A percentile compares a stretch with the other conserved stretches of the same genome.
These are phyloP conservation scores for Xylariaceae sp. DNA, from an alignment of 2,329 filamentous ascomycete genomes.

Conservation along the genomic window DNA sequence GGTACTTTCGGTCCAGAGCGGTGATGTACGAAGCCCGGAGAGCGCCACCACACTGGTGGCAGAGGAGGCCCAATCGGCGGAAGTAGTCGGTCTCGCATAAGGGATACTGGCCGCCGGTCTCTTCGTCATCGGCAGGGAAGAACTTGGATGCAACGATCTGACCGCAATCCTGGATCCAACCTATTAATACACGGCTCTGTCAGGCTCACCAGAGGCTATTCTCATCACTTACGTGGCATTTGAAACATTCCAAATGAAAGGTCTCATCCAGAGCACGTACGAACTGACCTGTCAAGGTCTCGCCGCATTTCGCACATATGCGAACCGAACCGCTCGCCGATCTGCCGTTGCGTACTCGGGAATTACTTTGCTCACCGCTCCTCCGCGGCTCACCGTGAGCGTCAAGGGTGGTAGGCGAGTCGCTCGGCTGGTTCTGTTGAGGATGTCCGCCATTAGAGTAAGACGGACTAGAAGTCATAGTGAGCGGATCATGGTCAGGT, in stretches of 20 bases:
- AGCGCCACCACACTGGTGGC: constrained; percentile 85
- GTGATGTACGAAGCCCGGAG: constrained; percentile 97
- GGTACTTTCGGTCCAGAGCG: constrained; percentile 94
- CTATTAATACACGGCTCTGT: constrained; percentile 8
- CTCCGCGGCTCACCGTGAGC: constrained; percentile 41
- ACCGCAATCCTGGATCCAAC: constrained; percentile 70
- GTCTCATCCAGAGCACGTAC: constrained; percentile 90
- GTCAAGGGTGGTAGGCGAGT: constrained; percentile 35
- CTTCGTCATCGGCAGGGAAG: constrained; percentile 91
- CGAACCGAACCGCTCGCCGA: constrained; percentile 56
- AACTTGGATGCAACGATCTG: constrained; percentile 98
- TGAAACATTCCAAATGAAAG: constrained; percentile 97
- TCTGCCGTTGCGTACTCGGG: constrained; percentile 49
- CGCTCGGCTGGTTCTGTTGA: constrained; percentile 31
- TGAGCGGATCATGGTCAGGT: constrained; percentile 31
- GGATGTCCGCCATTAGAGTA: constrained; percentile 29
- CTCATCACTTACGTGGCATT: constrained; percentile 69
- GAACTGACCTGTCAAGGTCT: constrained; percentile 87
- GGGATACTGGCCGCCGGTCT: constrained; percentile 81
- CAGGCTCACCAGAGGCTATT: background rate
- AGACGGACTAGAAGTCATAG: constrained; percentile 32
- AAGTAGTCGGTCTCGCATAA: constrained; percentile 99
- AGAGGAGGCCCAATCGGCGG: constrained; percentile 81
- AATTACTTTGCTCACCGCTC: constrained; percentile 55
- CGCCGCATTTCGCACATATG: constrained; percentile 80